These are phyloP conservation scores for Pseudogymnoascus sp. DNA, from an alignment of 2,329 filamentous ascomycete species.

Conservation along the genomic window DNA sequence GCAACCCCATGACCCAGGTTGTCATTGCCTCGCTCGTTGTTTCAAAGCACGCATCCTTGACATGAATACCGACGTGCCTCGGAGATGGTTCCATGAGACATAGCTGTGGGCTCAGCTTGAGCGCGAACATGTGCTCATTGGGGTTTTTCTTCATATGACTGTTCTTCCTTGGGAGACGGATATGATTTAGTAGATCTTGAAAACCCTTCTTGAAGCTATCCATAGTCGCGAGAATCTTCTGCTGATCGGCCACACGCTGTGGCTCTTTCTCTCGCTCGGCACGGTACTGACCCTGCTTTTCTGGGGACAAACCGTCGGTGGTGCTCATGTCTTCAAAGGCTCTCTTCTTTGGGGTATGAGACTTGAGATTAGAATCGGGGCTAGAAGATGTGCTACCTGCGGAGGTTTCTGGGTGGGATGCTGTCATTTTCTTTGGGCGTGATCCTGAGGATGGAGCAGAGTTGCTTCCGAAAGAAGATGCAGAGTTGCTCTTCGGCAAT, in stretches of 20 bases:
- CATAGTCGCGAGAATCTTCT: not conserved
- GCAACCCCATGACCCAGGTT: not conserved
- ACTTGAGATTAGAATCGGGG: not conserved
- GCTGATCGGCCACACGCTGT: not conserved
- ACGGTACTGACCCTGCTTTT: not conserved
- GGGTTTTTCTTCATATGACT: not conserved
- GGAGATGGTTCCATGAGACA: not conserved
- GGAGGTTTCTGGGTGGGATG: not conserved
- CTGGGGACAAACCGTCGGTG: not conserved
- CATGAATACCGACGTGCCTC: not conserved
- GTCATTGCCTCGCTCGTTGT: not conserved
- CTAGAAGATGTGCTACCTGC: not conserved
- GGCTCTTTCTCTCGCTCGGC: not conserved
- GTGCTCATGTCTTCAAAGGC: no score
- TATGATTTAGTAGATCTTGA: not conserved
- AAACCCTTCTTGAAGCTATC: not conserved
- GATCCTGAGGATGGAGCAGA: not conserved
- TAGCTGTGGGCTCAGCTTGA: not conserved
- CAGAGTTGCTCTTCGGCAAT: not conserved
- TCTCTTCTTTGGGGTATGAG: not conserved
- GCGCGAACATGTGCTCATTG: not conserved
- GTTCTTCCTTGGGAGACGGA: not conserved
- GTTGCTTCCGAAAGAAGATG: not conserved
- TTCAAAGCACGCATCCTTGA: not conserved
- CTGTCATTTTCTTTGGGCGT: not conserved